Evolutionary conservation across 2,329 filamentous ascomycete species (phyloP).

Genomic region (Exophiala spinifera): DNA sequence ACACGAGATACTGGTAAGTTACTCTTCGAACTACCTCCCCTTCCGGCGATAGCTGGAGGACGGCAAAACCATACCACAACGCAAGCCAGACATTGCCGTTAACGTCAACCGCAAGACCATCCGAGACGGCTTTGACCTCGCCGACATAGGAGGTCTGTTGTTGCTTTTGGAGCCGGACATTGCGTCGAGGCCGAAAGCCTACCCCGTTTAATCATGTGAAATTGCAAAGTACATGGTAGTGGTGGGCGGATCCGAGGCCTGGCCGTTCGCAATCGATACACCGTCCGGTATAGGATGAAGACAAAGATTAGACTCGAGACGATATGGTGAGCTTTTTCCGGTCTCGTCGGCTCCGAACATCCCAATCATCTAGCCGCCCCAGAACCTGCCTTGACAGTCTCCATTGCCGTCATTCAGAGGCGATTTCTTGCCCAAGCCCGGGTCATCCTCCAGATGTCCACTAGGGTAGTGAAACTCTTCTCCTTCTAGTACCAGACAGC

Average conservation of each 20-base stretch:
- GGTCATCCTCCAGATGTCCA: not conserved
- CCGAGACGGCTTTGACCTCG: not conserved
- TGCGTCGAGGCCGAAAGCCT: not conserved
- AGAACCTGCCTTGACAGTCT: not conserved
- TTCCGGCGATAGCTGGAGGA: not conserved
- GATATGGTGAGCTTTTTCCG: not conserved
- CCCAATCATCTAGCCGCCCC: not conserved
- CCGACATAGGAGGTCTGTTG: not conserved
- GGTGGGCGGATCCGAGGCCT: not conserved
- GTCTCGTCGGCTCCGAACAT: not conserved
- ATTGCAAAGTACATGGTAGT: not conserved
- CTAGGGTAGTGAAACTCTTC: constrained; percentile 34
- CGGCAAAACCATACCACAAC: not conserved
- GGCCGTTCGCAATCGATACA: not conserved
- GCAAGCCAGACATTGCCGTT: not conserved
- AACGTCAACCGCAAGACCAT: not conserved
- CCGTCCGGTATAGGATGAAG: not conserved
- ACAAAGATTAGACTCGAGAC: not conserved
- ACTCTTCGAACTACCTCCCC: not conserved
- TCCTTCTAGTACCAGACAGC: not conserved
- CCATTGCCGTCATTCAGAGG: not conserved
- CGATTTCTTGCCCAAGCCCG: not conserved
- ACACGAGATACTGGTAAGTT: not conserved
- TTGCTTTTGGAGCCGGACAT: not conserved
- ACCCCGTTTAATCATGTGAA: not conserved